Evolutionary conservation across 345 rosid species (phyloP).

Genomic region (Eucalyptus paniculata): DNA sequence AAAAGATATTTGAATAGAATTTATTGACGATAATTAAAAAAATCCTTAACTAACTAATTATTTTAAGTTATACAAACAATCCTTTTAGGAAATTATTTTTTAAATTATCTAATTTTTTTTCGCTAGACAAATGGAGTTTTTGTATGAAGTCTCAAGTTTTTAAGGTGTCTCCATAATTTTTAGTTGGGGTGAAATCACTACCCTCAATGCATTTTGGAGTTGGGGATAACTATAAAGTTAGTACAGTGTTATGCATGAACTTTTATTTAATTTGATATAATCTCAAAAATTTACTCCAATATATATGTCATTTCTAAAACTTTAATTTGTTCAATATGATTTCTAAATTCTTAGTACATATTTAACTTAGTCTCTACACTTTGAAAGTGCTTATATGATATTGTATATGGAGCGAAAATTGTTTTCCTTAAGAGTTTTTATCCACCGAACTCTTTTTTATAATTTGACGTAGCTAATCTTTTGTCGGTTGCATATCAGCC

Average conservation of each 20-base stretch:
- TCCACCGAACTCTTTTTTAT: background rate
- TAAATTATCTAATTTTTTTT: background rate
- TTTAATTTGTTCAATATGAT: no score
- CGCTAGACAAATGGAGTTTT: fast-evolving
- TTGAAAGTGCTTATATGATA: no score
- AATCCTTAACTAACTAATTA: background rate
- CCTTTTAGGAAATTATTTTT: background rate
- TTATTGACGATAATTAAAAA: no score
- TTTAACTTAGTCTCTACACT: no score
- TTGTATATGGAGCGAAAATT: background rate
- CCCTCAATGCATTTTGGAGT: background rate
- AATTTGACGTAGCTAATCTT: background rate
- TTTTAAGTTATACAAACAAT: background rate
- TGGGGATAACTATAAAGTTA: background rate
- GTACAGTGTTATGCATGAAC: background rate
- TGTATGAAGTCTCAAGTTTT: background rate
- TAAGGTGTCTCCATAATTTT: background rate
- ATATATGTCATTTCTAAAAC: no score
- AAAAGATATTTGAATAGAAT: no score
- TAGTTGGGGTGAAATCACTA: background rate
- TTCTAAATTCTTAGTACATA: no score
- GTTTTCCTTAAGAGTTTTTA: background rate
- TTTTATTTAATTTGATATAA: no score
- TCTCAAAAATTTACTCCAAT: no score
- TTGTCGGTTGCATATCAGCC: background rate